A percentile compares a stretch with the other conserved stretches of the same genome.
Conservation (phyloP, 805 yeast species). For the Candida peoriensis region DNA sequence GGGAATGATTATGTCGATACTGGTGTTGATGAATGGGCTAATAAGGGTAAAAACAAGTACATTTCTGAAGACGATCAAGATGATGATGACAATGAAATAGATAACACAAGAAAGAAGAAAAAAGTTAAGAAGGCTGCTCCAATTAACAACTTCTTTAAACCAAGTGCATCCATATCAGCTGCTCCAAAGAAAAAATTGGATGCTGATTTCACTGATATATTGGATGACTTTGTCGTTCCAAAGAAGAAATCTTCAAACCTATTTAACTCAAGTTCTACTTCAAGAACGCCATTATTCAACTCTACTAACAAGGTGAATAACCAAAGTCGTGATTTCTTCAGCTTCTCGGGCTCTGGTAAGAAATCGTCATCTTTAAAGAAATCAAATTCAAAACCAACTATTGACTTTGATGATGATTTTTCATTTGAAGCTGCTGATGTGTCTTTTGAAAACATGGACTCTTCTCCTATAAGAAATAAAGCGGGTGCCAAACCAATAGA, state of each 20-base stretch:
- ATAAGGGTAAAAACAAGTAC: conserved; percentile 36
- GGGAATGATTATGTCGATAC: conserved; percentile 93
- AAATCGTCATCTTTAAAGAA: conserved; percentile 24
- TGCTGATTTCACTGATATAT: conserved; percentile 63
- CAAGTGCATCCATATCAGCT: conserved; percentile 24
- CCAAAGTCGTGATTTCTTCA: conserved; percentile 12
- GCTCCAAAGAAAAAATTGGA: conserved; percentile 38
- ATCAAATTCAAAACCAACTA: conserved; percentile 12
- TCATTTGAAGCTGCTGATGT: conserved; percentile 21
- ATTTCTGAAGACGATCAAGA: conserved; percentile 50
- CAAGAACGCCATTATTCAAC: conserved; percentile 21
- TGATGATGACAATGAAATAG: conserved; percentile 10
- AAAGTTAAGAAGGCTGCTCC: conserved; percentile 37
- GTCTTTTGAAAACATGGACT: conserved; percentile 25
- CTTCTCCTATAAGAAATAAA: conserved; percentile 33
- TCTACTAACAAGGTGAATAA: conserved; percentile 24
- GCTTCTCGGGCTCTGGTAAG: conserved; percentile 21
- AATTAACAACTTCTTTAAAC: conserved; percentile 49
- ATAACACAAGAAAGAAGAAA: conserved; percentile 14
- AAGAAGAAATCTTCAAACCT: conserved; percentile 13
- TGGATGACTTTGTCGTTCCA: conserved; percentile 32
- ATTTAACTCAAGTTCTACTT: conserved; percentile 9
- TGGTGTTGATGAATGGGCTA: conserved; percentile 89
- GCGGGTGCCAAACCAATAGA: conserved; percentile 10
- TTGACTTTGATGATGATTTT: conserved; percentile 27